Percentiles rank a stretch among this genome's conserved stretches.
Evolutionary conservation across 2,329 filamentous ascomycete genomes (phyloP).

Genomic region (Ophiostoma ulmi): DNA sequence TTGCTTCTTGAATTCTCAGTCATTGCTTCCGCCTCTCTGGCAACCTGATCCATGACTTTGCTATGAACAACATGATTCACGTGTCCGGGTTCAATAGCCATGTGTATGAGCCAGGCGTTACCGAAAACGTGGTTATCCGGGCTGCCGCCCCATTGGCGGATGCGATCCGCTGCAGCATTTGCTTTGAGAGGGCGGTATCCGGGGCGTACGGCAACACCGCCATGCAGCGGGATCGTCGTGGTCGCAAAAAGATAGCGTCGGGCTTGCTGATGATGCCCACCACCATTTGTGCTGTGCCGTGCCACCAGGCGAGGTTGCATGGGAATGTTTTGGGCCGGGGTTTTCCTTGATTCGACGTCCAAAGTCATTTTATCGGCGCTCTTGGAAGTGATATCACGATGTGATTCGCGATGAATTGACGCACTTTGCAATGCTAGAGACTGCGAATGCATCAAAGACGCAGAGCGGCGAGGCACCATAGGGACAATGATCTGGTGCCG

Average conservation of each 20-base stretch:
- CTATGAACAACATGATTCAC: conserved; percentile 22
- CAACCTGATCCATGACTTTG: conserved; percentile 22
- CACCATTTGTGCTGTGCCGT: background rate
- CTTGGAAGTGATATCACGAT: background rate
- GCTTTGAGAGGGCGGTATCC: conserved; percentile 26
- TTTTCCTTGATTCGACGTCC: background rate
- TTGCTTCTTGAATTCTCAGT: background rate
- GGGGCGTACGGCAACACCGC: conserved; percentile 22
- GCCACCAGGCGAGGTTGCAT: background rate
- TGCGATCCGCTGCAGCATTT: conserved; percentile 19
- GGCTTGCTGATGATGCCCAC: conserved; percentile 19
- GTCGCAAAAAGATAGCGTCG: conserved; percentile 25
- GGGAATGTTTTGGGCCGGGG: background rate
- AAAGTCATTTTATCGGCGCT: no score
- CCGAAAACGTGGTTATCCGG: conserved; percentile 27
- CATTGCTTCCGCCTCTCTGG: conserved; percentile 2
- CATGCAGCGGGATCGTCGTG: conserved; percentile 25
- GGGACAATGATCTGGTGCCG: conserved; percentile 26
- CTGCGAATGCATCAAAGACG: background rate
- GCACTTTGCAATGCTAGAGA: background rate
- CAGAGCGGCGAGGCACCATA: background rate
- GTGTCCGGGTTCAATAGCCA: conserved; percentile 25
- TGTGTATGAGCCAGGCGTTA: conserved; percentile 27
- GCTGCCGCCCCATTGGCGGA: conserved; percentile 25
- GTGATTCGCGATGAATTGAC: background rate